Conservation (phyloP, 345 rosid genomes). For the Firmiana major region DNA sequence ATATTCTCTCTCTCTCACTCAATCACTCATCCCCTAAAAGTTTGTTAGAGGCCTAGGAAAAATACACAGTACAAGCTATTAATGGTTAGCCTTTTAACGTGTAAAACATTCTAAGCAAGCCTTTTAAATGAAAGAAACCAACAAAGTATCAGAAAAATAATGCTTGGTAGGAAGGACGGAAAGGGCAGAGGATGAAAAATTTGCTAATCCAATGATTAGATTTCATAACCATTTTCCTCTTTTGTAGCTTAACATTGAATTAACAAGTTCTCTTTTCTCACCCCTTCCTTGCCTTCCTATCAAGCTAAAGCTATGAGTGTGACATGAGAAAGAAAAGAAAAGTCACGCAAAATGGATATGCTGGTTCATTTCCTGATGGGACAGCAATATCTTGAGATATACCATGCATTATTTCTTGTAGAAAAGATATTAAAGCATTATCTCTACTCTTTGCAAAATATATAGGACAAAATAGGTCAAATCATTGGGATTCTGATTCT, state of each 20-base stretch:
- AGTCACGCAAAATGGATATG: not conserved
- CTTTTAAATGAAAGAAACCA: conserved; percentile 6
- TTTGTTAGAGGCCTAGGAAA: not conserved
- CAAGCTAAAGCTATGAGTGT: not conserved
- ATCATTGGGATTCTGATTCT: not conserved
- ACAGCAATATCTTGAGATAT: conserved; percentile 7
- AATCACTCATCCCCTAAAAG: not conserved
- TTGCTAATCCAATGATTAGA: too few relatives aligned
- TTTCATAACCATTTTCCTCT: too few relatives aligned
- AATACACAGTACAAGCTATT: not conserved
- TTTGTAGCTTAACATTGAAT: too few relatives aligned
- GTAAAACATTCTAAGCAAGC: not conserved
- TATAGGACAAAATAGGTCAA: not conserved
- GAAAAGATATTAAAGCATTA: not conserved
- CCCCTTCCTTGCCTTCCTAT: too few relatives aligned
- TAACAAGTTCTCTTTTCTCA: too few relatives aligned
- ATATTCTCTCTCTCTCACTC: not conserved
- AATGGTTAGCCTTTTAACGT: not conserved
- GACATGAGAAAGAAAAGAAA: not conserved
- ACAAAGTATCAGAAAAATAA: not conserved
- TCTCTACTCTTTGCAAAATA: not conserved
- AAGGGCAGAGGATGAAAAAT: too few relatives aligned
- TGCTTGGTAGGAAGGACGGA: too few relatives aligned
- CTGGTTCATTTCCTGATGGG: conserved; percentile 6
- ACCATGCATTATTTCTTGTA: not conserved